A percentile compares a stretch with the other conserved stretches of the same genome.
phyloP scores from a whole-genome alignment of 805 yeast genomes.

The Yarrowia sp. region DNA sequence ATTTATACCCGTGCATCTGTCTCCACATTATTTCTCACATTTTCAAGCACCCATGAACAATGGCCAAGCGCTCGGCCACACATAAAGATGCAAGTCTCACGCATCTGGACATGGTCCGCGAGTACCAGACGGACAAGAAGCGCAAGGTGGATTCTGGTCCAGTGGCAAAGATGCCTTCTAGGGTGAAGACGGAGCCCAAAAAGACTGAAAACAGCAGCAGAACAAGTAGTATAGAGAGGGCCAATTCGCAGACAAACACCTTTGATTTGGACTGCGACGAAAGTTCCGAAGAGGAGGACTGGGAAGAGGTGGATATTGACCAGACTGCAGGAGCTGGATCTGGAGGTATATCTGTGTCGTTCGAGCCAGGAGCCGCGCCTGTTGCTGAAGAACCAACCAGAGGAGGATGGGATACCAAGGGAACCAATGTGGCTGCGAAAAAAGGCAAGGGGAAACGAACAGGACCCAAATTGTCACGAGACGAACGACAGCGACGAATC shows the following conservation, averaged over 20 bases:
- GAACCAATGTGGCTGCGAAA: not conserved
- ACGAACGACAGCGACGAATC: slow-evolving; percentile 54
- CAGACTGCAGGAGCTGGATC: no score
- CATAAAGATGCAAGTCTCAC: not conserved
- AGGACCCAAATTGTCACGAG: slow-evolving; percentile 33
- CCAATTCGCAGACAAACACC: not conserved
- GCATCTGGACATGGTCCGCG: slow-evolving; percentile 3
- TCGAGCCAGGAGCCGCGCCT: not conserved
- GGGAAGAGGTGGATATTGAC: slow-evolving; percentile 19
- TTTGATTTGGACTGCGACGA: not conserved
- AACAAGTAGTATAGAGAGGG: not conserved
- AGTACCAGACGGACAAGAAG: not conserved
- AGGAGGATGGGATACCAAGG: not conserved
- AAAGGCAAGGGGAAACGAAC: not conserved
- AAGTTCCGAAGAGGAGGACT: slow-evolving; percentile 7
- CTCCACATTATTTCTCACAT: not conserved
- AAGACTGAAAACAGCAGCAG: not conserved
- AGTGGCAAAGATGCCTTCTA: not conserved
- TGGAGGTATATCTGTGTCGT: not conserved
- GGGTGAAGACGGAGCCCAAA: not conserved
- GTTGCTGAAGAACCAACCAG: not conserved
- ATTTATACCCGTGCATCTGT: not conserved
- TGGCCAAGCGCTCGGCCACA: not conserved
- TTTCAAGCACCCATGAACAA: not conserved
- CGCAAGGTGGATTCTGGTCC: not conserved